A percentile compares a stretch with the other conserved stretches of the same genome.
Conservation (phyloP, 129 eudicot species). For the Solidago caesia region DNA sequence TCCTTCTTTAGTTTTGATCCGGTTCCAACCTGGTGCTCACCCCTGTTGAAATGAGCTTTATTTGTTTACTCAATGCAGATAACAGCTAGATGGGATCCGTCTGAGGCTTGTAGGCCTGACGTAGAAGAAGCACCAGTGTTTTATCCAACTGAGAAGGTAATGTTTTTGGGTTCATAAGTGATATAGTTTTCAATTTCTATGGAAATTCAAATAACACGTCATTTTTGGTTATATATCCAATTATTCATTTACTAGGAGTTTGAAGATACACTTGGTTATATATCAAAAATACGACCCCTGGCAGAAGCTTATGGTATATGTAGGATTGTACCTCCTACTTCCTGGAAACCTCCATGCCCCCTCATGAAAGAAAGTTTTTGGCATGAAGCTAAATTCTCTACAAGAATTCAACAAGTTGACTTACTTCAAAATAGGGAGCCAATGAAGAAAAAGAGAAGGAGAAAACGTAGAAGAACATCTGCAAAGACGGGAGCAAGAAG, state of each 20-base stretch:
- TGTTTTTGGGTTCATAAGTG: not conserved
- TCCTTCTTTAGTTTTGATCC: too few relatives aligned
- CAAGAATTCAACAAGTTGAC: slow-evolving; percentile 72
- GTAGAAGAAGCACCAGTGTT: slow-evolving; percentile 67
- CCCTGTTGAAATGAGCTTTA: not conserved
- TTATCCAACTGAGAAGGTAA: slow-evolving; percentile 64
- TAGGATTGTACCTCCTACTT: slow-evolving; percentile 65
- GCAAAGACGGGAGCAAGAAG: slow-evolving; percentile 41
- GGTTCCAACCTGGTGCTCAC: too few relatives aligned
- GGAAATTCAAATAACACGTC: not conserved
- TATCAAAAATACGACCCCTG: slow-evolving; percentile 53
- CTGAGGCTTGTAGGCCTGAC: slow-evolving; percentile 57
- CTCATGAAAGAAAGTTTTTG: slow-evolving; percentile 45
- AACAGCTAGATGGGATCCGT: slow-evolving; percentile 72
- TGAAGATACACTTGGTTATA: slow-evolving; percentile 64
- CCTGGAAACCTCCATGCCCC: slow-evolving; percentile 76
- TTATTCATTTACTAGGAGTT: slow-evolving; percentile 51
- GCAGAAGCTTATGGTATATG: slow-evolving; percentile 76
- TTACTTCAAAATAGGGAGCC: slow-evolving; percentile 80
- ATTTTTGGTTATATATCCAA: not conserved
- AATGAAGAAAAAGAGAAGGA: slow-evolving; percentile 50
- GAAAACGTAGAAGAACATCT: slow-evolving; percentile 52
- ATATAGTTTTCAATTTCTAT: not conserved
- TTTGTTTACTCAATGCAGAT: slow-evolving; percentile 35
- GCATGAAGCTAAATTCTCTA: slow-evolving; percentile 62